A percentile compares a stretch with the other conserved stretches of the same genome.
Evolutionary conservation across 2,329 filamentous ascomycete species (phyloP).

Genomic region (Hypoxylon sp.): DNA sequence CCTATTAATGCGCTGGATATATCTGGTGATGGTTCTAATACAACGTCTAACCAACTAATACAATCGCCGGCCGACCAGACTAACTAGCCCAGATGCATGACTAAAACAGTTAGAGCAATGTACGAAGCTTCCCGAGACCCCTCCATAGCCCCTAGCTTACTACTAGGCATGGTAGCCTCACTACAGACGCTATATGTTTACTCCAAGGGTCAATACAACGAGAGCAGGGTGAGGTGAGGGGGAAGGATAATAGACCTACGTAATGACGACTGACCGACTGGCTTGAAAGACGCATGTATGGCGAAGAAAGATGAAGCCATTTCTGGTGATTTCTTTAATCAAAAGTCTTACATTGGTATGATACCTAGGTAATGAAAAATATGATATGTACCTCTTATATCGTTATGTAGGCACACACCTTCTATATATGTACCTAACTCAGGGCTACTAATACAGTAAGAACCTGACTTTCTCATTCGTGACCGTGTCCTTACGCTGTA

Average conservation of each 20-base stretch:
- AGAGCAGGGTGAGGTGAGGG: background rate
- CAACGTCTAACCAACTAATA: slow-evolving; percentile 9
- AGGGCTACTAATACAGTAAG: too few species aligned
- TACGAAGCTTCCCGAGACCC: slow-evolving; percentile 20
- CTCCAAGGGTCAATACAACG: slow-evolving; percentile 28
- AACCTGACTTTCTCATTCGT: background rate
- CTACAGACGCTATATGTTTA: slow-evolving; percentile 23
- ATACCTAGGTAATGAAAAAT: too few species aligned
- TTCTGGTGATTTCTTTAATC: background rate
- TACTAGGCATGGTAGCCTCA: background rate
- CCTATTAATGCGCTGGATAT: slow-evolving; percentile 1
- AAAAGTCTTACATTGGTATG: too few species aligned
- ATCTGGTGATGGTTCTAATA: slow-evolving; percentile 22
- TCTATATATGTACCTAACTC: too few species aligned
- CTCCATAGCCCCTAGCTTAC: slow-evolving; percentile 18
- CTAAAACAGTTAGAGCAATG: background rate
- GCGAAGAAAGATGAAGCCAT: background rate
- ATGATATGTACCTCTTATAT: too few species aligned
- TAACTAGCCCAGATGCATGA: slow-evolving; percentile 8
- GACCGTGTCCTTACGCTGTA: background rate
- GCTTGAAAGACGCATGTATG: background rate
- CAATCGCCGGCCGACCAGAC: background rate
- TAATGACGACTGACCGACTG: background rate
- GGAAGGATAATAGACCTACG: slow-evolving; percentile 3
- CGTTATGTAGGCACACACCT: too few species aligned